Conservation (phyloP, 768 basidiomycete species). For the Russula dissimulans region DNA sequence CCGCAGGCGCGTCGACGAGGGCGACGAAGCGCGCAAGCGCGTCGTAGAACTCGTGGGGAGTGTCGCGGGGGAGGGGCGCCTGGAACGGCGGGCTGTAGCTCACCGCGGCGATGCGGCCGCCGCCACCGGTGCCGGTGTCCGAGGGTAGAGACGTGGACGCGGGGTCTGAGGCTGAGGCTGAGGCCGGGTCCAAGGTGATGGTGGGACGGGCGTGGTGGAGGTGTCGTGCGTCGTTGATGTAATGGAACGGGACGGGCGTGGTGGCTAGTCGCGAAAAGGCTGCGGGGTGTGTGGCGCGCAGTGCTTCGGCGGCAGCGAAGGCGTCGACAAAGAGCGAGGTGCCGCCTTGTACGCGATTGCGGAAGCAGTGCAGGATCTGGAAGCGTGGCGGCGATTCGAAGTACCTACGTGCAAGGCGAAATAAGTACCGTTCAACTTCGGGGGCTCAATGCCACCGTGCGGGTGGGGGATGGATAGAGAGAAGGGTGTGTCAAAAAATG, state of each 20-base stretch:
- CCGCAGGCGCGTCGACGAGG: constrained; percentile 42
- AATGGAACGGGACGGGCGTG: constrained; percentile 78
- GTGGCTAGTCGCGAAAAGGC: constrained; percentile 50
- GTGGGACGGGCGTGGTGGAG: constrained; percentile 65
- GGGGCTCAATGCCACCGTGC: too few species aligned
- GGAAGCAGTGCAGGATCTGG: constrained; percentile 86
- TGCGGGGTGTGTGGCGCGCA: constrained; percentile 38
- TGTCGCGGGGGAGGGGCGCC: constrained; percentile 55
- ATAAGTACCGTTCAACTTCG: neutral
- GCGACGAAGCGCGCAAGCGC: constrained; percentile 55
- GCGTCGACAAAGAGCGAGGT: constrained; percentile 82
- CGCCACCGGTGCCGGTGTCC: neutral
- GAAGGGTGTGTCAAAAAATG: neutral
- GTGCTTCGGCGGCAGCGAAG: constrained; percentile 47
- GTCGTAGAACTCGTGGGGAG: constrained; percentile 47
- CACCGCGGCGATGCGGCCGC: constrained; percentile 45
- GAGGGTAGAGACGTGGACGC: too few species aligned
- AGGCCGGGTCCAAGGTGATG: constrained; percentile 45
- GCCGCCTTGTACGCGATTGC: constrained; percentile 78
- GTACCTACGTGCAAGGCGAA: constrained; percentile 47
- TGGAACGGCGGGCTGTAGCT: constrained; percentile 97
- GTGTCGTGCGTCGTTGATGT: constrained; percentile 84
- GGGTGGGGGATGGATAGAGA: neutral
- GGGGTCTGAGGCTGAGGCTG: too few species aligned
- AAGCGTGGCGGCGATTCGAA: constrained; percentile 86